phyloP scores from a whole-genome alignment of 169 alveolate genomes.

The Cryptosporidium parvum region DNA sequence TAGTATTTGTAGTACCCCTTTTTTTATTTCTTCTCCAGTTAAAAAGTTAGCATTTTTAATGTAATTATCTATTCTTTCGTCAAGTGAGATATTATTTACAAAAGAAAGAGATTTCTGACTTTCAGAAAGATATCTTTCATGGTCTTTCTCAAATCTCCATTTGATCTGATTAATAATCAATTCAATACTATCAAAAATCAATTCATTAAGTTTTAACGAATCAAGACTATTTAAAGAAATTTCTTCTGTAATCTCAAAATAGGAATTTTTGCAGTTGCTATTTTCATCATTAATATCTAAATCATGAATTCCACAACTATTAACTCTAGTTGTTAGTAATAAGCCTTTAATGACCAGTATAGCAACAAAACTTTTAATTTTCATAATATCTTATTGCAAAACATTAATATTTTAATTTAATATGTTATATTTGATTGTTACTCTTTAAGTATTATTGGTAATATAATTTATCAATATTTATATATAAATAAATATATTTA shows the following conservation, averaged over 20 bases:
- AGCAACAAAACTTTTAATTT: background rate
- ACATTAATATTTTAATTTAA: background rate
- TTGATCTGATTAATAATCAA: conserved; percentile 1
- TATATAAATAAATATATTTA: background rate
- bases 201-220: background rate
- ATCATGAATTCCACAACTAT: conserved; percentile 2
- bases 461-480: background rate
- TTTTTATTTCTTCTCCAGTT: conserved; percentile 36
- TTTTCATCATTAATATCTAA: conserved; percentile 10
- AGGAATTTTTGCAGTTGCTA: background rate
- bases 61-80: conserved; percentile 34
- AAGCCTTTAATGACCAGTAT: background rate
- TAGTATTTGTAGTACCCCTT: conserved; percentile 19
- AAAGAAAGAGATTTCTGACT: background rate
- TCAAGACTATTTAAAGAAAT: background rate
- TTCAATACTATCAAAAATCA: conserved; percentile 18
- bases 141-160: background rate
- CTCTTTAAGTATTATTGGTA: background rate
- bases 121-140: conserved; percentile 18
- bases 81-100: conserved; percentile 37
- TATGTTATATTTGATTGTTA: background rate
- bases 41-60: conserved; percentile 13
- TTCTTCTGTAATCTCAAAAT: background rate
- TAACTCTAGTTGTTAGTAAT: conserved; percentile 5
- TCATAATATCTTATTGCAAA: conserved; percentile 12